These are phyloP conservation scores for Shiraia bambusicola DNA, from an alignment of 2,329 filamentous ascomycete genomes.

Conservation along the genomic window DNA sequence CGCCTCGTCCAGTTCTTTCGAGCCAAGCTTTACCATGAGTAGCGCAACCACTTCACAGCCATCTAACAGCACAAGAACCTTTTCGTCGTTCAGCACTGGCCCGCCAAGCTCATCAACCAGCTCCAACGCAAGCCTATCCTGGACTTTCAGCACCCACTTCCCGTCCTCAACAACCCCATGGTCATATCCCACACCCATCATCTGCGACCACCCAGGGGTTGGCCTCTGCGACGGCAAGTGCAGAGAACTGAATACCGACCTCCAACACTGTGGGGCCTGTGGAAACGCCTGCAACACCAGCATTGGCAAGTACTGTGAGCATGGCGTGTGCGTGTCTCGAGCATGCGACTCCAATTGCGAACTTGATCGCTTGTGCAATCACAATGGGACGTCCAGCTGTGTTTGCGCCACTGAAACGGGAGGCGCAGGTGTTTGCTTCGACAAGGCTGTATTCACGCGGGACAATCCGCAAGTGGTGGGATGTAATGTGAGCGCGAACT, in stretches of 20 bases:
- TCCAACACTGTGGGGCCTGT: conserved; percentile 32
- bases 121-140: background rate
- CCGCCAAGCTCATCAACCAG: background rate
- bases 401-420: conserved; percentile 29
- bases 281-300: conserved; percentile 22
- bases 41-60: background rate
- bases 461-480: conserved; percentile 4
- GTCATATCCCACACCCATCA: conserved; percentile 3
- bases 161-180: conserved; percentile 3
- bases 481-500: conserved; percentile 7
- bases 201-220: conserved; percentile 17
- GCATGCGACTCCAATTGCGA: conserved; percentile 34
- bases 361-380: conserved; percentile 24
- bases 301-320: conserved; percentile 27
- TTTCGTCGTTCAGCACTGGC: background rate
- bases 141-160: background rate
- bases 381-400: conserved; percentile 21
- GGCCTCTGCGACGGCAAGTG: conserved; percentile 27
- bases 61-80: background rate
- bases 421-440: conserved; percentile 34
- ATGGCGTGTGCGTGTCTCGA: conserved; percentile 35
- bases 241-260: conserved; percentile 20
- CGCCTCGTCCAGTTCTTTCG: background rate
- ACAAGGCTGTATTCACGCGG: conserved; percentile 20
- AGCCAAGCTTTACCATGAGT: background rate